A percentile compares a stretch with the other conserved stretches of the same genome.
Conservation (phyloP, 768 basidiomycete species). For the Russula lepida region DNA sequence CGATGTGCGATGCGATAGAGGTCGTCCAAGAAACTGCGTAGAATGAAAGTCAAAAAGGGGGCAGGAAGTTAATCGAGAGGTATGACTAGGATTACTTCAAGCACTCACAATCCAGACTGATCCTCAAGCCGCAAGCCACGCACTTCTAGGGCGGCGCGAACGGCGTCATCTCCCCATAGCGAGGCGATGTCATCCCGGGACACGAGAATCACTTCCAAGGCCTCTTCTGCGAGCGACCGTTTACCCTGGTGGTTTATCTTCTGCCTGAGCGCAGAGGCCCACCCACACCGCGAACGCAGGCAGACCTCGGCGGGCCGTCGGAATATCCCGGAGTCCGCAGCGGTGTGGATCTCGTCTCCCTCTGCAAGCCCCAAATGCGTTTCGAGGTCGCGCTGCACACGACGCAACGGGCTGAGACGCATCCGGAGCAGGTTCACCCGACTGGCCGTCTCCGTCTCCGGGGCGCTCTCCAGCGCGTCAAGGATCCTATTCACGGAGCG, state of each 20-base stretch:
- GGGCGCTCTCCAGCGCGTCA: constrained; percentile 28
- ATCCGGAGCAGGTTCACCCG: constrained; percentile 18
- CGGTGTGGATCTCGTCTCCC: constrained; percentile 8
- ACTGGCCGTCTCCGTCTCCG: neutral
- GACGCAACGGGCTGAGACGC: constrained; percentile 27
- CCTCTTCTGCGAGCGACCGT: constrained; percentile 38
- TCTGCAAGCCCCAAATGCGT: constrained; percentile 2
- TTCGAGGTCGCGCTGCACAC: constrained; percentile 23
- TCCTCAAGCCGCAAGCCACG: constrained; percentile 51
- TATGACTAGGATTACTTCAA: neutral
- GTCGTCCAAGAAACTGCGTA: constrained; percentile 12
- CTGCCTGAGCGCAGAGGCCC: constrained; percentile 26
- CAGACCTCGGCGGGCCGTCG: constrained; percentile 25
- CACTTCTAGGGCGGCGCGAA: constrained; percentile 50
- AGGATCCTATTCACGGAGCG: constrained; percentile 37
- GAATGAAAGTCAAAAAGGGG: neutral
- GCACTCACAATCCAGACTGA: constrained; percentile 62
- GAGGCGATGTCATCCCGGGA: constrained; percentile 59
- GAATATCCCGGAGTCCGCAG: neutral
- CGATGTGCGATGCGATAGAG: constrained; percentile 8
- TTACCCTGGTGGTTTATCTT: constrained; percentile 1
- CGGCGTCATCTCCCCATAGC: constrained; percentile 58
- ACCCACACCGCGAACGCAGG: constrained; percentile 26
- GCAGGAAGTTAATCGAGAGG: neutral
- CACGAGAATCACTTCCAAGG: constrained; percentile 48